Conservation (phyloP, 768 basidiomycete genomes). For the Peribolospora baueri region DNA sequence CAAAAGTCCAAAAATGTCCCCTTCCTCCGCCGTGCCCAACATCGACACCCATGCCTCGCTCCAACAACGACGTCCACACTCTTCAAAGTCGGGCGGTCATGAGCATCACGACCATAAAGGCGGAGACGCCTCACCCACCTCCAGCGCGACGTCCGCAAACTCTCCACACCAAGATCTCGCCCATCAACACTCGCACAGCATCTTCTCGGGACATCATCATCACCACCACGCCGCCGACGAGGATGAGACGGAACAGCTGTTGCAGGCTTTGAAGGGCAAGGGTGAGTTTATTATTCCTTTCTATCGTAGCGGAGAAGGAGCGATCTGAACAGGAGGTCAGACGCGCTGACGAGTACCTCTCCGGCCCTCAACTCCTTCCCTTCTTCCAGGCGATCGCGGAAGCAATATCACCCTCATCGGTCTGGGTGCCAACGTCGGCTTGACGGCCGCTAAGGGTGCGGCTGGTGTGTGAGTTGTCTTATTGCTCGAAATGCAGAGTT, state of each 20-base stretch:
- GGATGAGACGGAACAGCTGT: conserved; percentile 41
- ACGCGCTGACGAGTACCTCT: not conserved
- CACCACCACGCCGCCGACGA: conserved; percentile 34
- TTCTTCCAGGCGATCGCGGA: conserved; percentile 42
- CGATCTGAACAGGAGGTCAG: not conserved
- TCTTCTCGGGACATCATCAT: conserved; percentile 38
- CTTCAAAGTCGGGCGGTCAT: too few species aligned
- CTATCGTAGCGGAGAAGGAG: not conserved
- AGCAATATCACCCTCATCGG: conserved; percentile 67
- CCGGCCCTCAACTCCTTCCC: conserved; percentile 8
- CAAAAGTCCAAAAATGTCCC: too few species aligned
- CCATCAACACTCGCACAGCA: conserved; percentile 35
- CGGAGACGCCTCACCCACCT: too few species aligned
- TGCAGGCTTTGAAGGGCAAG: conserved; percentile 39
- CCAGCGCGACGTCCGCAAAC: too few species aligned
- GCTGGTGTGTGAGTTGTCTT: conserved; percentile 53
- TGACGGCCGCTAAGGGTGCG: conserved; percentile 60
- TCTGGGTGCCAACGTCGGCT: conserved; percentile 49
- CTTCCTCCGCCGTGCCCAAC: too few species aligned
- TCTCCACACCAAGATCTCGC: conserved; percentile 12
- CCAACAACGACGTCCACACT: too few species aligned
- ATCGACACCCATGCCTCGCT: too few species aligned
- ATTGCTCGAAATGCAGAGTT: not conserved
- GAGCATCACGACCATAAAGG: too few species aligned
- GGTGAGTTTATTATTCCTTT: conserved; percentile 23